phyloP scores from a whole-genome alignment of 306 rosid genomes.

The Prunus davidiana region DNA sequence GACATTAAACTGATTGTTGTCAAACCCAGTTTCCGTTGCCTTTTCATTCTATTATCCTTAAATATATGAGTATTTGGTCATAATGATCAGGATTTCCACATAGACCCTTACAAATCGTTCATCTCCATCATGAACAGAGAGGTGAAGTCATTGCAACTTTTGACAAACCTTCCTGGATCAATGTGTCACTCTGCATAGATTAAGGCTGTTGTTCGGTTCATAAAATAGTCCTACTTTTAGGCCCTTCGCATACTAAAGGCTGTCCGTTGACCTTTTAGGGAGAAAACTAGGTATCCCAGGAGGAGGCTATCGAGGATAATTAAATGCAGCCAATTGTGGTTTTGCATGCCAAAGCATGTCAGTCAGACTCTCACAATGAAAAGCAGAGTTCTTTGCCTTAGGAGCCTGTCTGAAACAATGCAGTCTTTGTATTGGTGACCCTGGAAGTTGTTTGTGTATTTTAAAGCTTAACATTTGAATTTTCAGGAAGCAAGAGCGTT shows the following conservation, averaged over 20 bases:
- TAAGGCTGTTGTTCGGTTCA: background rate
- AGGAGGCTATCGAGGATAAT: no score
- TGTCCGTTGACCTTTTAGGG: no score
- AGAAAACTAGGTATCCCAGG: no score
- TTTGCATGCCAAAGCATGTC: background rate
- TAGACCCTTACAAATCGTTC: background rate
- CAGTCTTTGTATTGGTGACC: slow-evolving; percentile 5
- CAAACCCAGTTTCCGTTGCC: background rate
- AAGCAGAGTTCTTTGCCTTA: background rate
- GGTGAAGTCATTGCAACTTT: background rate
- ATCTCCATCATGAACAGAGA: background rate
- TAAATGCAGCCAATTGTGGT: background rate
- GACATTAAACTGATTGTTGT: background rate
- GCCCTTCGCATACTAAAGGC: no score
- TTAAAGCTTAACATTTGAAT: slow-evolving; percentile 14
- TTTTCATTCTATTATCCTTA: background rate
- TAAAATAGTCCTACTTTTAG: no score
- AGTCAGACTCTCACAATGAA: background rate
- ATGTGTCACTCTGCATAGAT: background rate
- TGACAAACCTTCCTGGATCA: background rate
- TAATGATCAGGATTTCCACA: background rate
- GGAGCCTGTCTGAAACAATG: background rate
- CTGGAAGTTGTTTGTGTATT: background rate
- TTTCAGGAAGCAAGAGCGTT: slow-evolving; percentile 94
- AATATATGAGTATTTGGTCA: background rate